Conservation (phyloP, 345 rosid species). For the Hirschfeldia incana region DNA sequence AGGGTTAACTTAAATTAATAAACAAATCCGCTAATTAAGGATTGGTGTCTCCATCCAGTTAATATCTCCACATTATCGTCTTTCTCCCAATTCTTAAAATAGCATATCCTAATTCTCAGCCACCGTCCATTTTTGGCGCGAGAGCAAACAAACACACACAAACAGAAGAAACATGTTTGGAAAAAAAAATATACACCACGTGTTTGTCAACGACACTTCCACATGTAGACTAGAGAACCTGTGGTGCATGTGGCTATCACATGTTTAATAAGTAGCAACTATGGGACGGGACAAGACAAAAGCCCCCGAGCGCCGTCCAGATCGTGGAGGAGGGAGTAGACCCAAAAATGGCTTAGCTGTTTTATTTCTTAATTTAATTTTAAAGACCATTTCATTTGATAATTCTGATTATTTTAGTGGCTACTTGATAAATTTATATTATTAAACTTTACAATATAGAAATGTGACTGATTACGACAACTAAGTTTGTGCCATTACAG, state of each 20-base stretch:
- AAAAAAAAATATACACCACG: not conserved
- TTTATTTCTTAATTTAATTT: not conserved
- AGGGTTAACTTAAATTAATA: not conserved
- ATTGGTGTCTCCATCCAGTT: slow-evolving; percentile 36
- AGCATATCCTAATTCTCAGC: slow-evolving; percentile 14
- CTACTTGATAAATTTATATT: not conserved
- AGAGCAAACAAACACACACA: not conserved
- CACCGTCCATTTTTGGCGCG: slow-evolving; percentile 40
- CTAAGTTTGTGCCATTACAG: not conserved
- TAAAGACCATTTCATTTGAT: not conserved
- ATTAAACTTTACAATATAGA: not conserved
- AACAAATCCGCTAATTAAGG: slow-evolving; percentile 40
- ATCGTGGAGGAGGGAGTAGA: slow-evolving; percentile 1
- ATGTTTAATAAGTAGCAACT: not conserved
- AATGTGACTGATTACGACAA: not conserved
- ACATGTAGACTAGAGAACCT: not conserved
- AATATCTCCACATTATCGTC: slow-evolving; percentile 39
- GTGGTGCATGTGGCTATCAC: slow-evolving; percentile 18
- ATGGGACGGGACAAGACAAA: not conserved
- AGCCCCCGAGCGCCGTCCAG: slow-evolving; percentile 33
- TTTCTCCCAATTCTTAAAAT: not conserved
- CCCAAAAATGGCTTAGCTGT: not conserved
- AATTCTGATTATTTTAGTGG: not conserved
- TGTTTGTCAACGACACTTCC: not conserved
- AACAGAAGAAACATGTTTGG: not conserved